phyloP scores from a whole-genome alignment of 2,329 filamentous ascomycete species.

The Calonectria leucothoes region DNA sequence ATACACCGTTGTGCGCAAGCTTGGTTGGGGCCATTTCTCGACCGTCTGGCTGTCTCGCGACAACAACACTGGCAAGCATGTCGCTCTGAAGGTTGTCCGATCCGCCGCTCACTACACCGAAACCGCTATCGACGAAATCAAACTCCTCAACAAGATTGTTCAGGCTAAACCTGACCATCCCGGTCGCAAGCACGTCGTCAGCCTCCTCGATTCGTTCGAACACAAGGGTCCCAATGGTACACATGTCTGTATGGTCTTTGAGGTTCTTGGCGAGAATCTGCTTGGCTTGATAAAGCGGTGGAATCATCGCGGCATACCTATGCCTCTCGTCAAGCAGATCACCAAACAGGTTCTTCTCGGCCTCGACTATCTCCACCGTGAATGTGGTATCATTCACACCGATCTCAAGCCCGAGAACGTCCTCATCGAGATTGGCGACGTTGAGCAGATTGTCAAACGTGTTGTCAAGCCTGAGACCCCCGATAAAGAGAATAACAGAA shows the following conservation, averaged over 20 bases:
- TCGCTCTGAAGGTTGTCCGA: conserved; percentile 96
- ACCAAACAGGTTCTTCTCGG: conserved; percentile 97
- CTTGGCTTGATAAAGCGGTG: conserved; percentile 96
- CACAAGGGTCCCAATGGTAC: conserved; percentile 97
- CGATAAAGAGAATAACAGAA: conserved; percentile 90
- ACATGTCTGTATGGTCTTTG: conserved; percentile 99
- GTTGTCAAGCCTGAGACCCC: conserved; percentile 84
- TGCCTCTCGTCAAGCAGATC: conserved; percentile 97
- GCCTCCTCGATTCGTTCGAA: conserved; percentile 95
- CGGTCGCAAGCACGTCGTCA: conserved; percentile 94
- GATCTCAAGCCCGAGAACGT: conserved; percentile 98
- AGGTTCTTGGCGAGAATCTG: conserved; percentile 95
- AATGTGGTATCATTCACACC: conserved; percentile 99
- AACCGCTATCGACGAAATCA: conserved; percentile 98
- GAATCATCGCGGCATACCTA: conserved; percentile 97
- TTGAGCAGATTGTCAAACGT: conserved; percentile 97
- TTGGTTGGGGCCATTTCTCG: conserved; percentile 99
- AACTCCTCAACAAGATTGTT: conserved; percentile 96
- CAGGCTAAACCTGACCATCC: conserved; percentile 95
- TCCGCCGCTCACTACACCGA: conserved; percentile 99
- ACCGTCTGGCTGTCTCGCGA: conserved; percentile 90
- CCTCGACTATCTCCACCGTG: conserved; percentile 94
- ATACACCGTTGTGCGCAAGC: conserved; percentile 95
- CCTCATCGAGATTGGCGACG: conserved; percentile 97
- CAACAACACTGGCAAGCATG: conserved; percentile 90